Conservation (phyloP, 257 asterid genomes). For the Verbena officinalis region DNA sequence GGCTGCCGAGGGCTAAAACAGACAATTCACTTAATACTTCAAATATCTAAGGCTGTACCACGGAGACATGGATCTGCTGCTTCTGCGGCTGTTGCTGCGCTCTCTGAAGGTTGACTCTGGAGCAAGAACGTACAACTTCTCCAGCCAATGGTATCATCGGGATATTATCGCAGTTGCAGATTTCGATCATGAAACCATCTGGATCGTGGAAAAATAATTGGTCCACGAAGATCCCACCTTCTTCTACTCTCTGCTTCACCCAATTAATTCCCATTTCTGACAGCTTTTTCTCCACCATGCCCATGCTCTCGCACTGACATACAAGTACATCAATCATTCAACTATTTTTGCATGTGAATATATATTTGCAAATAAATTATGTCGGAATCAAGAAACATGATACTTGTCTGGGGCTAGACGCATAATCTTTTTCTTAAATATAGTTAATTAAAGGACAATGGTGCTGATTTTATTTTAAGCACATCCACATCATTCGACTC, state of each 20-base stretch:
- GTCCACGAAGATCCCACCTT: conserved; percentile 85
- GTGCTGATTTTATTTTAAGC: too few species aligned
- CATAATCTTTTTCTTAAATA: too few species aligned
- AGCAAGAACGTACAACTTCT: conserved; percentile 73
- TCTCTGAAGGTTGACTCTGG: conserved; percentile 61
- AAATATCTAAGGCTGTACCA: conserved; percentile 39
- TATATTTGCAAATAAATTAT: too few species aligned
- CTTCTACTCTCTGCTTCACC: conserved; percentile 80
- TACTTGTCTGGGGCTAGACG: too few species aligned
- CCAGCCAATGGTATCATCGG: conserved; percentile 79
- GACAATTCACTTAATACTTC: not conserved
- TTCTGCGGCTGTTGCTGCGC: conserved; percentile 55
- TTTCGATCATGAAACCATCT: conserved; percentile 94
- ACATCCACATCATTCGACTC: too few species aligned
- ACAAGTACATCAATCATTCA: not conserved
- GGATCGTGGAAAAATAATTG: conserved; percentile 96
- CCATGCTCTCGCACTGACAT: conserved; percentile 87
- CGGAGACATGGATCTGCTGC: conserved; percentile 50
- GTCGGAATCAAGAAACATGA: too few species aligned
- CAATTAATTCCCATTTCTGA: conserved; percentile 68
- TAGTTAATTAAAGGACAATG: not conserved
- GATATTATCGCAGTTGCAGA: conserved; percentile 91
- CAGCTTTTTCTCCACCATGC: conserved; percentile 85
- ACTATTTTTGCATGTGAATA: not conserved
- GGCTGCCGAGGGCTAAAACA: not conserved